Evolutionary conservation across 306 rosid species (phyloP).

Genomic region (Trichosanthes cucumerina): DNA sequence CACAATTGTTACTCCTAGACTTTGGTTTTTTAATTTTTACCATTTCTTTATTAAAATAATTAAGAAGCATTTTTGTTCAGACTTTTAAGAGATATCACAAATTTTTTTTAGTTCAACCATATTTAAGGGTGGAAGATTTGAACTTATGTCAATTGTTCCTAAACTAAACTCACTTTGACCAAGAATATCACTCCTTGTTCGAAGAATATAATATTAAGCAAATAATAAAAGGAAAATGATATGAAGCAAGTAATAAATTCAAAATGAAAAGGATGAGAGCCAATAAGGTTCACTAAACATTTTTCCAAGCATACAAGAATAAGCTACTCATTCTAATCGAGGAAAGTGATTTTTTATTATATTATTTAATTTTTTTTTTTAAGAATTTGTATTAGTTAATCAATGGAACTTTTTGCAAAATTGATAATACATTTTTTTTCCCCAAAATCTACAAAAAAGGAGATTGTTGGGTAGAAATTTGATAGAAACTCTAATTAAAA

Average conservation of each 20-base stretch:
- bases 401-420: neutral
- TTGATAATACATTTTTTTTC: neutral
- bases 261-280: neutral
- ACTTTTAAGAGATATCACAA: too few species aligned
- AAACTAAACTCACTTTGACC: too few species aligned
- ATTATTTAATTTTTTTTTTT: neutral
- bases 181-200: too few species aligned
- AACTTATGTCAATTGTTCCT: too few species aligned
- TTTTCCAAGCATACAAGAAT: neutral
- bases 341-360: neutral
- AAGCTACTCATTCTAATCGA: neutral
- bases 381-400: neutral
- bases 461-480: neutral
- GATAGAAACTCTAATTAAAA: neutral
- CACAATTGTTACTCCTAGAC: too few species aligned
- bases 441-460: neutral
- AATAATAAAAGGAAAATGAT: neutral
- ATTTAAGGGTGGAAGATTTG: too few species aligned
- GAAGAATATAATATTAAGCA: neutral
- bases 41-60: too few species aligned
- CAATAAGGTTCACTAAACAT: neutral
- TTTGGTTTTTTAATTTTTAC: too few species aligned
- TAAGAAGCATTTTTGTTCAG: too few species aligned
- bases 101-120: too few species aligned
- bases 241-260: neutral